Evolutionary conservation across 164 flowering plant species (phyloP), one percentile per base, ranked within the genome.

Genomic region (Vitis labrusca): DNA sequence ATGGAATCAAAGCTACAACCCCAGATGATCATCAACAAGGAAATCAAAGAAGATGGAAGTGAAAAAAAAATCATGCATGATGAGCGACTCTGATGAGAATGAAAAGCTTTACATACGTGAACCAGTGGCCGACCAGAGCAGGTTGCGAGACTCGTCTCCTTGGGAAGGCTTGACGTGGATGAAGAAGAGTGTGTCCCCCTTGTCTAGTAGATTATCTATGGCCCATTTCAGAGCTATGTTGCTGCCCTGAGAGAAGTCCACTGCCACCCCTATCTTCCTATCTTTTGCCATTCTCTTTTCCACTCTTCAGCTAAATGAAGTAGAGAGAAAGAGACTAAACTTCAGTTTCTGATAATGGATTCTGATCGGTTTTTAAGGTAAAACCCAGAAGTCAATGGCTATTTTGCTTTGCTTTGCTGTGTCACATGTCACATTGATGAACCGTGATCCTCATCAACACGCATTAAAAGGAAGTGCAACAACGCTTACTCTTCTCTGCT

Each of bases 241-340:
- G 81, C 94, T 89, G 65, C 90, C 84, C 72, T 67, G 73, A 0
- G 94, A 89, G 88, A 81, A 88, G 61, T 89, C 94, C 76, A 89
- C 9, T 49, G 94, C 94, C 63, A 87, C 88, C 30, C 89, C 93
- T 2, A 87, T 78, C 59, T 74, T 84, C 73, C 88, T 75, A 54
- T 83, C 87, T 61, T 67, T 74, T 15, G 74, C 27, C 89, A 85
- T 86, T 30, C 17, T 73, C 44, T 37, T n/a, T n/a, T 53, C 56
- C 56, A 10, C 7, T 12, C 56, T 53, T n/a, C 15, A 53, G 4
- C 56, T n/a, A 3, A n/a, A 53, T 53, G 56, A 53, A 53, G 56
- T 12, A n/a, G 0, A 10, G 44, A 53, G n/a, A 53, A 53, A 53
- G 56, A 53, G 16, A 53, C 56, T 37, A 5, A 37, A 37, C 44